These are phyloP conservation scores for Hypoxylon rubiginosum DNA, from an alignment of 2,329 filamentous ascomycete genomes.

Conservation along the genomic window DNA sequence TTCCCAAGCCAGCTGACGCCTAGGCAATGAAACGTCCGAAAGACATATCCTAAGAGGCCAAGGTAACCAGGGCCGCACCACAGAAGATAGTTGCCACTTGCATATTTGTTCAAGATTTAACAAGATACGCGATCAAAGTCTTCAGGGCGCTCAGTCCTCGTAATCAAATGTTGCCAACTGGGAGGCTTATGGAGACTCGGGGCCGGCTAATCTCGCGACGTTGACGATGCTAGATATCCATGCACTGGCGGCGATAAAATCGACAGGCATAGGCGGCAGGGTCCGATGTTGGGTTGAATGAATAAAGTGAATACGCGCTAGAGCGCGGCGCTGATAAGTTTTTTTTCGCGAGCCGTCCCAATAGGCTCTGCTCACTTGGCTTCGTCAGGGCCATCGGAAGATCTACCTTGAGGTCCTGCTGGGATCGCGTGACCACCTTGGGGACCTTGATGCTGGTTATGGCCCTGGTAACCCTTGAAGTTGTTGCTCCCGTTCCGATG, in stretches of 20 bases:
- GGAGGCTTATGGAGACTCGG: conserved; percentile 20
- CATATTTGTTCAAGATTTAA: conserved; percentile 47
- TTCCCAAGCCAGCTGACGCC: conserved; percentile 40
- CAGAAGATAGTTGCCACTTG: conserved; percentile 47
- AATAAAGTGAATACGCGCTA: conserved; percentile 48
- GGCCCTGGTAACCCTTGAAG: conserved; percentile 63
- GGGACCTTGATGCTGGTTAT: conserved; percentile 58
- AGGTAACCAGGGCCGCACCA: conserved; percentile 42
- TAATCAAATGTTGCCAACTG: conserved; percentile 32
- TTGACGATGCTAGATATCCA: conserved; percentile 31
- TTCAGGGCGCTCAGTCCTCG: conserved; percentile 37
- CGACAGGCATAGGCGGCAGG: conserved; percentile 37
- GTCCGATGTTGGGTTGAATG: conserved; percentile 47
- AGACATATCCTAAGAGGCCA: conserved; percentile 51
- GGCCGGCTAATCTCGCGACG: conserved; percentile 24
- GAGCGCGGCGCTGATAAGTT: conserved; percentile 49
- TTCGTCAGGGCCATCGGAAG: conserved; percentile 60
- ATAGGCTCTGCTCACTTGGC: conserved; percentile 57
- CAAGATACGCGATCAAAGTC: conserved; percentile 40
- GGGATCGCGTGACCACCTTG: conserved; percentile 55
- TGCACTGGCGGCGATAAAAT: conserved; percentile 38
- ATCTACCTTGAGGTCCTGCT: conserved; percentile 52
- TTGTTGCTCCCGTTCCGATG: conserved; percentile 70
- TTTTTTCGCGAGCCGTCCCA: conserved; percentile 40
- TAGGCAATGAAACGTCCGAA: conserved; percentile 43